phyloP scores from a whole-genome alignment of 805 yeast genomes.

The Torulaspora franciscae region DNA sequence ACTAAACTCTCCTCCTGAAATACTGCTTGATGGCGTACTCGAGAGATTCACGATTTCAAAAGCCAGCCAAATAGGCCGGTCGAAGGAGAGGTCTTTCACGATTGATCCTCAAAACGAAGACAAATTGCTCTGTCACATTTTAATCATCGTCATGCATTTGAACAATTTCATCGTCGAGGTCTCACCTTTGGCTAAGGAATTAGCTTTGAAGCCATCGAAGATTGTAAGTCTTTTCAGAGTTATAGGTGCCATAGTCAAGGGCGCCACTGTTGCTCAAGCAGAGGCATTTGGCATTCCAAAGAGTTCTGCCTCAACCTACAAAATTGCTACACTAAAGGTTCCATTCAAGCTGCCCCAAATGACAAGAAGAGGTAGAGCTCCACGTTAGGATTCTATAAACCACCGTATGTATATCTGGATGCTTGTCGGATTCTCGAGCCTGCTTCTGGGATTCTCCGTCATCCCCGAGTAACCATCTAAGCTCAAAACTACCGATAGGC shows the following conservation, averaged over 20 bases:
- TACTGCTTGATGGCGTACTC: constrained; percentile 65
- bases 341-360: constrained; percentile 88
- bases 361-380: constrained; percentile 56
- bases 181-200: constrained; percentile 77
- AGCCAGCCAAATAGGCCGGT: constrained; percentile 62
- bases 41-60: constrained; percentile 64
- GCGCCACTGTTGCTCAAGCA: constrained; percentile 67
- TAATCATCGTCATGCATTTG: constrained; percentile 68
- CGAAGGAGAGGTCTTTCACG: constrained; percentile 69
- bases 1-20: constrained; percentile 67
- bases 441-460: too few species aligned
- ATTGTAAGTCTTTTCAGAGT: constrained; percentile 66
- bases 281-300: constrained; percentile 67
- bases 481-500: too few species aligned
- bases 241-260: constrained; percentile 74
- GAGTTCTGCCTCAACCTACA: constrained; percentile 55
- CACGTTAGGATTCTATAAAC: constrained; percentile 10
- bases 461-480: too few species aligned
- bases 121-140: constrained; percentile 71
- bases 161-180: constrained; percentile 71
- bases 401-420: neutral
- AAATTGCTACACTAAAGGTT: constrained; percentile 76
- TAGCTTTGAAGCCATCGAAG: constrained; percentile 73
- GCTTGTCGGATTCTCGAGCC: too few species aligned
- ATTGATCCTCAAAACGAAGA: constrained; percentile 89